Percentiles rank a stretch among this genome's conserved stretches.
phyloP scores from a whole-genome alignment of 1,139 yeast genomes.

The Yamadazyma kanchanaburiensis region DNA sequence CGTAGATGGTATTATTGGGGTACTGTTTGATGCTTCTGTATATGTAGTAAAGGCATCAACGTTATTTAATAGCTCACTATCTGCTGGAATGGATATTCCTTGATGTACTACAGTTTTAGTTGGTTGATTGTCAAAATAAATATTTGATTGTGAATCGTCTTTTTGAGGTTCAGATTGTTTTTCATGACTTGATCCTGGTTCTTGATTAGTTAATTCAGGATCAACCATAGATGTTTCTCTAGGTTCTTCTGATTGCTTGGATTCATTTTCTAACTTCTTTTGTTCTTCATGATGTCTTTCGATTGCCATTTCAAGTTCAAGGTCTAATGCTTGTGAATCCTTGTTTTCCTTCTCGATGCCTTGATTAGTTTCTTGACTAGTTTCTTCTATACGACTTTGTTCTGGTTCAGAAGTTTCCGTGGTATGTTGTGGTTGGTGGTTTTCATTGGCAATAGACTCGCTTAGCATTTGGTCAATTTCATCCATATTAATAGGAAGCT shows the following conservation, averaged over 20 bases:
- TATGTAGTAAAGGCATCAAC: slow-evolving; percentile 43
- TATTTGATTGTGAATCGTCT: background rate
- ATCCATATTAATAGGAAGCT: slow-evolving; percentile 11
- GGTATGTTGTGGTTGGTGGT: background rate
- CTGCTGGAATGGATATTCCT: slow-evolving; percentile 34
- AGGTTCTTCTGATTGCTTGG: slow-evolving; percentile 1
- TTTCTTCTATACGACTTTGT: too few species aligned
- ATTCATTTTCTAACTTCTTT: slow-evolving; percentile 1
- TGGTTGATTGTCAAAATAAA: too few species aligned
- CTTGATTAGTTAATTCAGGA: background rate
- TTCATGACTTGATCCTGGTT: background rate
- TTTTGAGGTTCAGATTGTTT: background rate
- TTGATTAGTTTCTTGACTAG: background rate
- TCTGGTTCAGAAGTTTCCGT: too few species aligned
- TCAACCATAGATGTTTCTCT: background rate
- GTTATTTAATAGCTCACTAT: slow-evolving; percentile 42
- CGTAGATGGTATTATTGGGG: slow-evolving; percentile 36
- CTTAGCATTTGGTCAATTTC: slow-evolving; percentile 12
- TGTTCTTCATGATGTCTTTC: slow-evolving; percentile 5
- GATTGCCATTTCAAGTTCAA: slow-evolving; percentile 11
- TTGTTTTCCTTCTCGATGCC: slow-evolving; percentile 2
- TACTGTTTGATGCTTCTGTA: slow-evolving; percentile 37
- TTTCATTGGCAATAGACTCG: slow-evolving; percentile 6
- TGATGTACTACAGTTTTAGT: slow-evolving; percentile 13
- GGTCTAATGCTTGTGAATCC: slow-evolving; percentile 6